Evolutionary conservation across 1,139 yeast species (phyloP).

Genomic region (Petasospora fabianii): DNA sequence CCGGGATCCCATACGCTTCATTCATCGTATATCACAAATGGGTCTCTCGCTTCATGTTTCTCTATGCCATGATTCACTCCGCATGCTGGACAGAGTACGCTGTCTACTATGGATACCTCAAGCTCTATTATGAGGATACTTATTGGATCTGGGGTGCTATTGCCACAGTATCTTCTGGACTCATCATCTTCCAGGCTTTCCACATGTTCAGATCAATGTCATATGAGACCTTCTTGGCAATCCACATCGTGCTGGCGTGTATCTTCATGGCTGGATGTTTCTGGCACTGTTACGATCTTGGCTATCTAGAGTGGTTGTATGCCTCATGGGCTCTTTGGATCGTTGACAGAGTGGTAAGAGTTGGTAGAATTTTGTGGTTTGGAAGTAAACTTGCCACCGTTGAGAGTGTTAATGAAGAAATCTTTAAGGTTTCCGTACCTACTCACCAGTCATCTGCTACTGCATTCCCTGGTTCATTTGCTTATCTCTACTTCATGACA

Average conservation of each 20-base stretch:
- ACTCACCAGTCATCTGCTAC: constrained; percentile 36
- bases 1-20: constrained; percentile 64
- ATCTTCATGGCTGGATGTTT: constrained; percentile 56
- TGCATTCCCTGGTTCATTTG: constrained; percentile 61
- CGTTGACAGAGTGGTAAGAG: constrained; percentile 52
- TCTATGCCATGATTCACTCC: constrained; percentile 43
- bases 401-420: constrained; percentile 43
- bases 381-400: constrained; percentile 45
- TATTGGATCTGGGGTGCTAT: constrained; percentile 44
- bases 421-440: constrained; percentile 29
- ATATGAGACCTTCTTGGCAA: constrained; percentile 61
- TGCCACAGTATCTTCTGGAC: constrained; percentile 37
- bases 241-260: constrained; percentile 58
- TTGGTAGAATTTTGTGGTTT: constrained; percentile 44
- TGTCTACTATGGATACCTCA: constrained; percentile 15
- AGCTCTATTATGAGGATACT: constrained; percentile 1
- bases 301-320: constrained; percentile 44
- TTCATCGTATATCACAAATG: constrained; percentile 65
- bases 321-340: constrained; percentile 63
- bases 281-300: constrained; percentile 48
- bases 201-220: constrained; percentile 49
- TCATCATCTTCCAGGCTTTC: constrained; percentile 44
- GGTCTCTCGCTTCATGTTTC: constrained; percentile 32
- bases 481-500: constrained; percentile 49
- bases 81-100: constrained; percentile 45